A percentile compares a stretch with the other conserved stretches of the same genome.
Conservation (phyloP, 345 rosid species). For the Citropsis articulata region DNA sequence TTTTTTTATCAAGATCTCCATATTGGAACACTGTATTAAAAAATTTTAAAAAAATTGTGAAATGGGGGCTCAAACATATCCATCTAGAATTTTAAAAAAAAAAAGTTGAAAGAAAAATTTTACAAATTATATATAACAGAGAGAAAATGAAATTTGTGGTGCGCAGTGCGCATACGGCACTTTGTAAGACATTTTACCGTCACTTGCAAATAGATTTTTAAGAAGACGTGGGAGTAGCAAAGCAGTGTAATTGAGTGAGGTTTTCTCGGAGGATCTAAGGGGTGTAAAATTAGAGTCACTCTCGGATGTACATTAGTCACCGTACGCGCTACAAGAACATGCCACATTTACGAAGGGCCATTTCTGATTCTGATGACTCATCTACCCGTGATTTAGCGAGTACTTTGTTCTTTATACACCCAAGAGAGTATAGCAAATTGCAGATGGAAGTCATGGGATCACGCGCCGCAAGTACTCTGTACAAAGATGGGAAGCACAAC, state of each 20-base stretch:
- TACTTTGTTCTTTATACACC: background rate
- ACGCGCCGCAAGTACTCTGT: slow-evolving; percentile 11
- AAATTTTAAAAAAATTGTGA: too few relatives aligned
- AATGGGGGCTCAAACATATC: too few relatives aligned
- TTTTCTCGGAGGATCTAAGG: background rate
- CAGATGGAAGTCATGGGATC: slow-evolving; percentile 6
- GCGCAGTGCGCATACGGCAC: slow-evolving; percentile 22
- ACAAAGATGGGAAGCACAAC: too few relatives aligned
- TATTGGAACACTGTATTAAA: too few relatives aligned
- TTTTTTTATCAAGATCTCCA: too few relatives aligned
- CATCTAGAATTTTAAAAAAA: too few relatives aligned
- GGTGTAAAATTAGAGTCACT: background rate
- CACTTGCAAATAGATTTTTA: background rate
- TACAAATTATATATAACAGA: background rate
- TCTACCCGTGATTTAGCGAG: background rate
- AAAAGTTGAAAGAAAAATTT: background rate
- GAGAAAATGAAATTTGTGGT: slow-evolving; percentile 13
- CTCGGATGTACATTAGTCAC: background rate
- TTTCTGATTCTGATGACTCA: background rate
- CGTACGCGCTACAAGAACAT: background rate
- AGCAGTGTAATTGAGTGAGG: background rate
- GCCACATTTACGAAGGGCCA: background rate
- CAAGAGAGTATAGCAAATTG: background rate
- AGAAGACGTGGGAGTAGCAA: background rate
- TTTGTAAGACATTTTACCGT: background rate